Evolutionary conservation across 208 protist genomes (phyloP), one percentile per base, ranked within the genome.

Genomic region (Strigomonas culicis): DNA sequence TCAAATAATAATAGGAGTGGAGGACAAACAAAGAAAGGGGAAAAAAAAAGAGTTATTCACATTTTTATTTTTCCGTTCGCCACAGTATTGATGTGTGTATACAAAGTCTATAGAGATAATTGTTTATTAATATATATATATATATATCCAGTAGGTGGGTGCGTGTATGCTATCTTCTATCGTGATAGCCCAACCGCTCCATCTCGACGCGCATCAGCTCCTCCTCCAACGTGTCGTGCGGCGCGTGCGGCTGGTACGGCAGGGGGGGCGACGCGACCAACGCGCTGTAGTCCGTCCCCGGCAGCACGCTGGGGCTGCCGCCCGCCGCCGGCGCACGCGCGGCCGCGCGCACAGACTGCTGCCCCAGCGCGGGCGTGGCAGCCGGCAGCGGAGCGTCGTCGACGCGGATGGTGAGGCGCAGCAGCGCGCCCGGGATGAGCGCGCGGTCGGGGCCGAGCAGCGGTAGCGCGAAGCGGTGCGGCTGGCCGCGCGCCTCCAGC

Each of bases 181-280:
- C 15, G 19, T 44, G 8, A 17, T 44, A 44, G 11, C 19, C 11
- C 19, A 44, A 44, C 3, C 41, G 50, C 22, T 58, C 55, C 58
- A 59, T 84, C 25, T 83, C 80, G 4, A 87, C 56, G 15, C 76
- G 72, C 59, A 93, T 72, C 60, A 93, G 68, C 62, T 88, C 81
- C 73, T 90, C 69, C 43, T 87, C 87, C 51, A 93, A 79, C 13
- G 83, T 61, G 15, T 11, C 30, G 57, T 61, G 57, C 43, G 32
- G 55, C 55, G 57, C 34, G 13, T 28, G 36, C 6, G 36, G 11
- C 36, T 61, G 57, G 21, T 24, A 41, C 30, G 36, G 36, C 1
- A 36, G 21, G 32, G 57, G 30, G 21, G 57, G 34, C 34, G 57
- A 61, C 57, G 34, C 4, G 17, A 25, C n/a, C 3, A 4, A 30